phyloP scores from a whole-genome alignment of 148 eudicot species.

The Rheum nobile region DNA sequence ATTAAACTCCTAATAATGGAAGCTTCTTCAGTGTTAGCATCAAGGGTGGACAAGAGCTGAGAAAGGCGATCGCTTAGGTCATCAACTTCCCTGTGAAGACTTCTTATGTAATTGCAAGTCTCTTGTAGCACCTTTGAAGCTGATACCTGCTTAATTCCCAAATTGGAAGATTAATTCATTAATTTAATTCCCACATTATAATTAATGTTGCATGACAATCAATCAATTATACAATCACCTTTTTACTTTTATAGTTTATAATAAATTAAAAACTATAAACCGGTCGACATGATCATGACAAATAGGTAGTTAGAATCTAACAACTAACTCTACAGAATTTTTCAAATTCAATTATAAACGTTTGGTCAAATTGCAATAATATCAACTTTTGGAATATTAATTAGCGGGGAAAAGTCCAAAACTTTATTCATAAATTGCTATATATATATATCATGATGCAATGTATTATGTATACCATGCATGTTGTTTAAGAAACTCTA shows the following conservation, averaged over 20 bases:
- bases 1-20: conserved; percentile 7
- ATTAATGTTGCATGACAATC: not conserved
- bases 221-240: too few relatives aligned
- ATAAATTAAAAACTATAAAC: too few relatives aligned
- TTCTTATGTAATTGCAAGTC: not conserved
- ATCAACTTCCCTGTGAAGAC: conserved; percentile 13
- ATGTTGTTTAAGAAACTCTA: too few relatives aligned
- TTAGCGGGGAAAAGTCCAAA: too few relatives aligned
- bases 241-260: too few relatives aligned
- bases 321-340: not conserved
- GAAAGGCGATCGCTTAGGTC: conserved; percentile 11
- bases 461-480: too few relatives aligned
- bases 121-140: conserved; percentile 9
- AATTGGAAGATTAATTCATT: not conserved
- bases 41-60: conserved; percentile 13
- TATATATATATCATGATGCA: too few relatives aligned
- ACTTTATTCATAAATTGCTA: too few relatives aligned
- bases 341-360: not conserved
- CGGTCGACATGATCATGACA: not conserved
- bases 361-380: not conserved
- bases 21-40: conserved; percentile 15
- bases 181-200: not conserved
- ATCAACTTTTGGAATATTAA: not conserved
- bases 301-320: not conserved
- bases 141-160: conserved; percentile 7